These are phyloP conservation scores for Tolypocladium sp. DNA, from an alignment of 2,329 filamentous ascomycete species.

Conservation along the genomic window DNA sequence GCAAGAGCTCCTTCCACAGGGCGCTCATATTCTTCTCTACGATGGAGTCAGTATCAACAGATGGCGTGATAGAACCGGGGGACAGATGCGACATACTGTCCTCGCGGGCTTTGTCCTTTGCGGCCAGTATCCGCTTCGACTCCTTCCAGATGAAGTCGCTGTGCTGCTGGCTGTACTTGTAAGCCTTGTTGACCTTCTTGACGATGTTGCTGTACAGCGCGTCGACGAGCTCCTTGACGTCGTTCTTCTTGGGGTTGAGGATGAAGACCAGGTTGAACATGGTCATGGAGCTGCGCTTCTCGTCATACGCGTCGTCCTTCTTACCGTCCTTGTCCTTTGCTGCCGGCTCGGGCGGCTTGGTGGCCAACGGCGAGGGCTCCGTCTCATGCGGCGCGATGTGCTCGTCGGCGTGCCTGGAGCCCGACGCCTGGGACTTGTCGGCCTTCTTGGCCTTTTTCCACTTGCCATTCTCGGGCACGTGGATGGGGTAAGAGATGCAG, in stretches of 20 bases:
- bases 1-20: slow-evolving; percentile 63
- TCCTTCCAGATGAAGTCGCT: slow-evolving; percentile 89
- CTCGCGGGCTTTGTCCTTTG: slow-evolving; percentile 77
- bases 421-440: slow-evolving; percentile 26
- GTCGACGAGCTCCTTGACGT: slow-evolving; percentile 67
- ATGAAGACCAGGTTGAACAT: slow-evolving; percentile 99
- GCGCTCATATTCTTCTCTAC: slow-evolving; percentile 50
- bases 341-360: slow-evolving; percentile 13
- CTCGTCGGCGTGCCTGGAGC: slow-evolving; percentile 24
- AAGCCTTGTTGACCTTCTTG: slow-evolving; percentile 83
- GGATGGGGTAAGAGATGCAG: slow-evolving; percentile 76
- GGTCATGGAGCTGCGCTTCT: slow-evolving; percentile 66
- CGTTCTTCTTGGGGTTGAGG: slow-evolving; percentile 67
- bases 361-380: slow-evolving; percentile 11
- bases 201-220: slow-evolving; percentile 78
- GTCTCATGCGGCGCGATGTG: slow-evolving; percentile 17
- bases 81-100: slow-evolving; percentile 33
- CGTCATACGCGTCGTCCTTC: slow-evolving; percentile 44
- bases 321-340: slow-evolving; percentile 20
- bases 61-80: background rate
- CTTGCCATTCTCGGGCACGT: slow-evolving; percentile 66
- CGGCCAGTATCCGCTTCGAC: slow-evolving; percentile 68
- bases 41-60: background rate
- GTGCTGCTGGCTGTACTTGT: slow-evolving; percentile 87
- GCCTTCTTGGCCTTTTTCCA: slow-evolving; percentile 62